Evolutionary conservation across 495 filamentous ascomycete species (phyloP).

Genomic region (Aspergillus haitiensis): DNA sequence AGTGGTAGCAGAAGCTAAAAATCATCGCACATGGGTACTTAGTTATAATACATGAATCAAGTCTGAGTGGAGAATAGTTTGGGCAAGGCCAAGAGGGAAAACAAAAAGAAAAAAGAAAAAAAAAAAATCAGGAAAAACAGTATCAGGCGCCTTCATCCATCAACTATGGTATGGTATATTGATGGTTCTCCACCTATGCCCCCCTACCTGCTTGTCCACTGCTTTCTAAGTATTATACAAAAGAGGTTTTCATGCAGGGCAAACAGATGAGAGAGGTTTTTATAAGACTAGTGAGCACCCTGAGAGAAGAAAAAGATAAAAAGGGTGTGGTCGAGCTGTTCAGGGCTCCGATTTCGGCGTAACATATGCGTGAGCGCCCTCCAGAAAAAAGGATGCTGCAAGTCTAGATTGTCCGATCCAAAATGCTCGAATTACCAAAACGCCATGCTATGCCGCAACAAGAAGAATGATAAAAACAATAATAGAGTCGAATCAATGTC

Average conservation of each 20-base stretch:
- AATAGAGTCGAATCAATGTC: no score
- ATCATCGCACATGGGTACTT: constrained; percentile 13
- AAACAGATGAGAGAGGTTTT: not conserved
- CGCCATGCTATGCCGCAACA: constrained; percentile 53
- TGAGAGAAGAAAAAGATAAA: not conserved
- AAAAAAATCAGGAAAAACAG: constrained; percentile 1
- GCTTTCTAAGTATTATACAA: constrained; percentile 16
- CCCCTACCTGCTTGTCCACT: not conserved
- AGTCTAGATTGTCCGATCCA: constrained; percentile 31
- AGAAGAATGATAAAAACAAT: not conserved
- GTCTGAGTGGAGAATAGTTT: constrained; percentile 27
- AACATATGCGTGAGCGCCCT: not conserved
- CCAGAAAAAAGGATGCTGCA: constrained; percentile 8
- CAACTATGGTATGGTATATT: not conserved
- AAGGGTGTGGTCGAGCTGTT: not conserved
- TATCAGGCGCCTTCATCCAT: constrained; percentile 8
- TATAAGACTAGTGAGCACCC: not conserved
- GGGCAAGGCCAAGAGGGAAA: not conserved
- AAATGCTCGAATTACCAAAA: constrained; percentile 41
- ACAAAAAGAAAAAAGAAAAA: constrained; percentile 3
- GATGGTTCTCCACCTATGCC: not conserved
- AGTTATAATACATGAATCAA: constrained; percentile 22
- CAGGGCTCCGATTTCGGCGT: constrained; percentile 1
- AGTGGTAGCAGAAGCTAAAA: constrained; percentile 8
- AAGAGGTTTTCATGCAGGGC: not conserved